phyloP scores from a whole-genome alignment of 768 basidiomycete genomes.

The Suillus paluster region DNA sequence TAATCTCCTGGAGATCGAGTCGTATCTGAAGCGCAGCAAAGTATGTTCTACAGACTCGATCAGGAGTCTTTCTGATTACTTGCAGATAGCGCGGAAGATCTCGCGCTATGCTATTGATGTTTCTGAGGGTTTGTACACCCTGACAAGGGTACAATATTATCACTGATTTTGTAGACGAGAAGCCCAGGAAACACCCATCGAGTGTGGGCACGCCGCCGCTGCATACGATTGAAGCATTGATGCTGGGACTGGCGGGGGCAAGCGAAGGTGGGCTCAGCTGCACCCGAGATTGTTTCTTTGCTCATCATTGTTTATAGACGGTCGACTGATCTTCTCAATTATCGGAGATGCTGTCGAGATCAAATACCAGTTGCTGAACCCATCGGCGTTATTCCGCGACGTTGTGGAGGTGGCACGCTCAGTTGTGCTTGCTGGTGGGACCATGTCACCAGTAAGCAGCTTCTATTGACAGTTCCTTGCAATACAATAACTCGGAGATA shows the following conservation, averaged over 20 bases:
- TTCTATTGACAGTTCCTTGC: neutral
- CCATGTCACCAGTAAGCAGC: slow-evolving; percentile 89
- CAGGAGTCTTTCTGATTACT: slow-evolving; percentile 1
- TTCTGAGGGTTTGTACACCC: slow-evolving; percentile 33
- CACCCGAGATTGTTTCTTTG: neutral
- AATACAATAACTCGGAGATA: slow-evolving; percentile 33
- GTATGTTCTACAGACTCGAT: slow-evolving; percentile 39
- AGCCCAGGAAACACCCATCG: slow-evolving; percentile 10
- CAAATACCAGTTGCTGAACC: slow-evolving; percentile 93
- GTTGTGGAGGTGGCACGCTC: slow-evolving; percentile 80
- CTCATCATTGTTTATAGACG: slow-evolving; percentile 52
- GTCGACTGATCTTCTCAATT: slow-evolving; percentile 68
- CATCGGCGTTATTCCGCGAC: slow-evolving; percentile 84
- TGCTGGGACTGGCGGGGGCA: slow-evolving; percentile 75
- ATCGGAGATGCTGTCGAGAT: slow-evolving; percentile 57
- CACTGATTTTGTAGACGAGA: slow-evolving; percentile 14
- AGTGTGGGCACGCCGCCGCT: slow-evolving; percentile 69
- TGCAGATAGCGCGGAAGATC: slow-evolving; percentile 75
- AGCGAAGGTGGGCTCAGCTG: slow-evolving; percentile 59
- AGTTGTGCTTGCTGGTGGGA: slow-evolving; percentile 94
- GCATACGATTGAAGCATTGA: slow-evolving; percentile 79
- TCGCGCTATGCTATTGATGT: slow-evolving; percentile 80
- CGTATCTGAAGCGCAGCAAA: slow-evolving; percentile 84
- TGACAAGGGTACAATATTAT: neutral
- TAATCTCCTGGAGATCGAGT: slow-evolving; percentile 82